Base-by-base conservation (phyloP, 768 basidiomycete species). In the Russula griseocarnosa region DNA sequence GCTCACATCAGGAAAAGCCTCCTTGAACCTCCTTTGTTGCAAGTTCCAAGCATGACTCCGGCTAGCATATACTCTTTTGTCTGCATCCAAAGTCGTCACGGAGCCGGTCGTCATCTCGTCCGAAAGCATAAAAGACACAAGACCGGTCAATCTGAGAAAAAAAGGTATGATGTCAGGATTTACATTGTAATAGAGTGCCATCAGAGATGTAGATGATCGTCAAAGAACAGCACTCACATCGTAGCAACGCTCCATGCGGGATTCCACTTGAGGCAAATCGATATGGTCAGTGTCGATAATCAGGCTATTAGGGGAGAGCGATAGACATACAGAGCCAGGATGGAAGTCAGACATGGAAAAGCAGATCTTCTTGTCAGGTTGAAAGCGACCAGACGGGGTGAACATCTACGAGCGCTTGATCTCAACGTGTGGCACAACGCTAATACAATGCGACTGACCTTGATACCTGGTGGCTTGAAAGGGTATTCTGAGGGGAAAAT, bases 311-410 rank as follows among this genome's bases (percentile, higher is more conserved):
- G 42, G 49, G 55, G 65, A 54, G 24, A 20, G 26, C 22, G 42
- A 40, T 40, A 11, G 5, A 82, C 89, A 73, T 69, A 92, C 91
- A 14, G 90, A 83, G 66, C 91, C 92, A 0, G 93, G 92, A 71
- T 94, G 93, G 72, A 93, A 94, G 74, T 94, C 92, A 4, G 92
- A 94, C 94, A 98, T 97, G 26, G 93, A 96, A 77, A 97, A 96
- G 73, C 95, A 98, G 60, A 98, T 97, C 82, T 94, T 97, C 78
- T 86, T 87, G 79, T 93, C 91, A 24, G 91, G 90, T 68, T 90
- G 85, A 76, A 95, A 95, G 63, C 93, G 85, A 22, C 93, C 93
- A 6, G 90, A 92, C 0, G 93, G 93, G 16, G 93, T 94, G 69
- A 86, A 83, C 91, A 94, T 92, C 92, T 94, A 69, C 24, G 65